phyloP scores from a whole-genome alignment of 805 yeast species.

The Candida anglica region DNA sequence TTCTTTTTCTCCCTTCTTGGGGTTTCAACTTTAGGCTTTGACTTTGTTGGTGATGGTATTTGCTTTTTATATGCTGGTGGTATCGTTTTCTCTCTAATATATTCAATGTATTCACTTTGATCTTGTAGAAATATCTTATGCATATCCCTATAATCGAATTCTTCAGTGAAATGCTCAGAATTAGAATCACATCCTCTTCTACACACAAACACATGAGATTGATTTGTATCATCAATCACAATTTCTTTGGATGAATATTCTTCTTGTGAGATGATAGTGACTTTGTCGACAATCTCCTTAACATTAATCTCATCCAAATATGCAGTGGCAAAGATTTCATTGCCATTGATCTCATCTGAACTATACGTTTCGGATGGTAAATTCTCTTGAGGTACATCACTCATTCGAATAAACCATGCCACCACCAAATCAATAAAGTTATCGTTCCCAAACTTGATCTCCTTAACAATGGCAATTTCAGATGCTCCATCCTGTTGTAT shows the following conservation, averaged over 20 bases:
- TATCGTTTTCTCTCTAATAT: slow-evolving; percentile 17
- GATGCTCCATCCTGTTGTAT: slow-evolving; percentile 29
- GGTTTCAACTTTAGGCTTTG: background rate
- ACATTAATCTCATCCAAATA: slow-evolving; percentile 42
- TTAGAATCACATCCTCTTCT: slow-evolving; percentile 37
- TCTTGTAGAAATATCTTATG: slow-evolving; percentile 16
- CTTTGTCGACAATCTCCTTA: slow-evolving; percentile 39
- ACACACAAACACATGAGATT: slow-evolving; percentile 32
- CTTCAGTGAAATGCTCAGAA: slow-evolving; percentile 28
- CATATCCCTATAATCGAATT: slow-evolving; percentile 37
- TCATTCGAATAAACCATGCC: slow-evolving; percentile 41
- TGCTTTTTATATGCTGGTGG: slow-evolving; percentile 5
- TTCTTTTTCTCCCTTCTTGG: background rate
- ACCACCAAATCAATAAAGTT: slow-evolving; percentile 46
- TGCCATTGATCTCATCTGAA: slow-evolving; percentile 15
- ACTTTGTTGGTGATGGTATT: slow-evolving; percentile 4
- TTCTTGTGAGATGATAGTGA: slow-evolving; percentile 37
- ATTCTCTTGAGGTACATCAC: slow-evolving; percentile 31
- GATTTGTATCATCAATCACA: slow-evolving; percentile 30
- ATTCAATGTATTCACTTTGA: slow-evolving; percentile 25
- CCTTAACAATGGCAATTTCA: slow-evolving; percentile 47
- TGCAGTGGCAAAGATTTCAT: slow-evolving; percentile 57
- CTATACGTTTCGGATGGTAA: slow-evolving; percentile 12
- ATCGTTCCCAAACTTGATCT: slow-evolving; percentile 48
- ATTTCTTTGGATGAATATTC: slow-evolving; percentile 24